A percentile compares a stretch with the other conserved stretches of the same genome.
These are phyloP conservation scores for Backusella liffmaniae DNA, from an alignment of 192 early-diverging fungal species.

Conservation along the genomic window DNA sequence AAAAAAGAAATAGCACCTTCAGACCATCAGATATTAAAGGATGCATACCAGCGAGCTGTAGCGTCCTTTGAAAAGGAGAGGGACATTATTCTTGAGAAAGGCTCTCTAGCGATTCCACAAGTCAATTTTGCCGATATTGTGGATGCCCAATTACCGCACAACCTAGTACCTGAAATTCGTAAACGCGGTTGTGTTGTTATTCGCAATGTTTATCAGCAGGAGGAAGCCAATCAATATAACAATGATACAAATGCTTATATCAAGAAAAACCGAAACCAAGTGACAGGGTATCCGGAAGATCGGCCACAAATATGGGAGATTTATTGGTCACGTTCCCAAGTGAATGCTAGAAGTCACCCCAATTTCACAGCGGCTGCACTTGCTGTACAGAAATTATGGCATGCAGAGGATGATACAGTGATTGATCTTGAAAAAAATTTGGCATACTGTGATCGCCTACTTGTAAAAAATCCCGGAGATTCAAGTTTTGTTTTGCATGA, in stretches of 20 bases:
- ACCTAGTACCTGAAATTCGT: background rate
- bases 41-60: slow-evolving; percentile 7
- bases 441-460: slow-evolving; percentile 27
- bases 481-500: slow-evolving; percentile 22
- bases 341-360: slow-evolving; percentile 19
- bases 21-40: background rate
- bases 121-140: slow-evolving; percentile 21
- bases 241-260: slow-evolving; percentile 19
- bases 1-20: slow-evolving; percentile 20
- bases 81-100: slow-evolving; percentile 11
- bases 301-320: slow-evolving; percentile 30
- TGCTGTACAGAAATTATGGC: slow-evolving; percentile 29
- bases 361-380: slow-evolving; percentile 13
- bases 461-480: slow-evolving; percentile 21
- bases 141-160: slow-evolving; percentile 14
- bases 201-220: slow-evolving; percentile 12
- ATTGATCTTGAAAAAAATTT: slow-evolving; percentile 31
- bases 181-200: slow-evolving; percentile 33
- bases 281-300: background rate
- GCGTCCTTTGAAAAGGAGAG: slow-evolving; percentile 16
- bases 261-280: background rate
- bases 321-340: slow-evolving; percentile 31
- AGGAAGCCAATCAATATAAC: slow-evolving; percentile 24
- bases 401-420: background rate
- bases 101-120: slow-evolving; percentile 24